Percentiles rank a stretch among this genome's conserved stretches.
These are phyloP conservation scores for Symbiodinium natans DNA, from an alignment of 73 alveolate species.

Conservation along the genomic window DNA sequence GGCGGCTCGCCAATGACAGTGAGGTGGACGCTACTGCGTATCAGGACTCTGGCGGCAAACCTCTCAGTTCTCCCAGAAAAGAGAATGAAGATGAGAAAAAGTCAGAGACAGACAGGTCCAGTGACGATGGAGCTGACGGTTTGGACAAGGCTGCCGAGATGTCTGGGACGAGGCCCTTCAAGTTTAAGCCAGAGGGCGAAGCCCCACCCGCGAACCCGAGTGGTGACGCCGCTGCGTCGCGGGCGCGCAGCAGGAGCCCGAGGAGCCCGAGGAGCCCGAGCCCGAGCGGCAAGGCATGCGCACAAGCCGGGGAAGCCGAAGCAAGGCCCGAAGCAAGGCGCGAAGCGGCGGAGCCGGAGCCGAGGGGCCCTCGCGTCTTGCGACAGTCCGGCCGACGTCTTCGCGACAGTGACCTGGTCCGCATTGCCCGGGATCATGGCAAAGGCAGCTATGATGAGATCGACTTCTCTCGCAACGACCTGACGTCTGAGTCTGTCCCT, in stretches of 20 bases:
- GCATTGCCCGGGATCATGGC: not conserved
- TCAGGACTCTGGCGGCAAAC: not conserved
- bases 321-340: not conserved
- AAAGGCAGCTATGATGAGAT: conserved; percentile 19
- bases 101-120: not conserved
- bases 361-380: not conserved
- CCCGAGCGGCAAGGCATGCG: not conserved
- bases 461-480: conserved; percentile 19
- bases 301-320: not conserved
- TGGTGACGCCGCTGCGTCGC: no score
- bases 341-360: not conserved
- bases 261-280: not conserved
- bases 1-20: not conserved
- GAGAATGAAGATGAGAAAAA: not conserved
- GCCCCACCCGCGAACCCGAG: no score
- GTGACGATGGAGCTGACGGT: not conserved
- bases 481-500: conserved; percentile 11
- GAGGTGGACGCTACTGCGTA: no score
- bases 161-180: not conserved
- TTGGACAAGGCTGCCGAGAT: not conserved
- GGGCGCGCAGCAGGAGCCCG: not conserved
- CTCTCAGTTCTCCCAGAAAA: not conserved
- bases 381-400: not conserved
- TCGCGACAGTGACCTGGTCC: not conserved
- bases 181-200: not conserved